These are phyloP conservation scores for Puccinia hordei DNA, from an alignment of 1,284 basidiomycete species.

Conservation along the genomic window DNA sequence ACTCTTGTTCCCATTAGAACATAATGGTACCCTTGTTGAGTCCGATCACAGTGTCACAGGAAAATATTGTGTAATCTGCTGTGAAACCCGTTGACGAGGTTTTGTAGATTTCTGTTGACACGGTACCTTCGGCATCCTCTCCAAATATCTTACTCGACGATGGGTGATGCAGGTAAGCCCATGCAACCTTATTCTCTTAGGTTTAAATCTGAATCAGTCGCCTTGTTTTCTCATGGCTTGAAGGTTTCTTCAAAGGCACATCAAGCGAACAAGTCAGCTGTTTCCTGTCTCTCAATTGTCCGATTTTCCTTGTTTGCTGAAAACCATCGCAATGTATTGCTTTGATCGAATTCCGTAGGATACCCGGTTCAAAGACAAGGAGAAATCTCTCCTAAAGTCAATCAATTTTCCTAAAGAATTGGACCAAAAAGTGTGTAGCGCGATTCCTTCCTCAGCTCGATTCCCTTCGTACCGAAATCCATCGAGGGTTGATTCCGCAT, in stretches of 20 bases:
- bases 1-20: no score
- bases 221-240: background rate
- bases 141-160: background rate
- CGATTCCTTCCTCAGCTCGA: background rate
- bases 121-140: background rate
- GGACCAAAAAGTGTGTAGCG: constrained; percentile 71
- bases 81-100: no score
- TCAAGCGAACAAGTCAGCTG: constrained; percentile 44
- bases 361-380: constrained; percentile 90
- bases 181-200: background rate
- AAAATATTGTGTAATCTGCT: no score
- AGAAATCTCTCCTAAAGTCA: constrained; percentile 78
- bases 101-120: no score
- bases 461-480: background rate
- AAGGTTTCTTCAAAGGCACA: constrained; percentile 48
- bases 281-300: background rate
- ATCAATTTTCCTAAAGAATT: constrained; percentile 90
- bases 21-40: no score
- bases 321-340: background rate
- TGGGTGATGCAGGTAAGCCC: constrained; percentile 48
- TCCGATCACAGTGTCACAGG: no score
- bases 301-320: background rate
- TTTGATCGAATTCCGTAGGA: constrained; percentile 56
- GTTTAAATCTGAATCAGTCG: background rate
- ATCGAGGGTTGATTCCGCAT: background rate